Base-by-base conservation (phyloP, 106 monocot species). In the Triglochin maritima region DNA sequence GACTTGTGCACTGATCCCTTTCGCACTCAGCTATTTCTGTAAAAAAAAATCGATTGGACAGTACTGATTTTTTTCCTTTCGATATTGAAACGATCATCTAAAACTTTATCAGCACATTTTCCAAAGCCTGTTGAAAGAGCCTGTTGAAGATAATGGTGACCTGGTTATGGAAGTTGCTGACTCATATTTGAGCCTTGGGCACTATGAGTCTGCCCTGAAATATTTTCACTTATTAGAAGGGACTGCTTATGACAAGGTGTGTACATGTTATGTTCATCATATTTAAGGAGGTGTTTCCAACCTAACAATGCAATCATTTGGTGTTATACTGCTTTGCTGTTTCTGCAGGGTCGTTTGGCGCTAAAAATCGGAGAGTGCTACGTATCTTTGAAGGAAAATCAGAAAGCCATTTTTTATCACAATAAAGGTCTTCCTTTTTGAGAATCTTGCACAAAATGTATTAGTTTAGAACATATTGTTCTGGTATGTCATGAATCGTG, bases 341-440 rank as follows among this genome's bases (percentile, higher is more conserved):
- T 7, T 44, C 56, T 79, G 52, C 83, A 84, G 84, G 90, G 79
- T 15, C 55, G 15, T 51, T 72, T 90, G 55, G 69, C 80, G 79
- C 70, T 87, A 46, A 90, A 88, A 81, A 79, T 96, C 76, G 87
- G 81, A 68, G 66, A 96, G 49, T 90, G 87, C 73, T 90, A 85
- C 61, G 41, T 77, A 57, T 79, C 80, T 52, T 49, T 78, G 75
- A 81, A 77, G 62, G 85, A 87, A 59, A 76, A 75, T 58, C 63
- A 64, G 60, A 81, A 88, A 76, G 95, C 95, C 57, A 84, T 88
- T 68, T 59, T 77, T 17, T 96, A 81, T 72, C 84, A 79, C 59
- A 79, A 90, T 57, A 90, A 88, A 88, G 93, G 88, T 93, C 51
- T 43, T 16, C 2, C 29, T 64, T 63, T 2, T 70, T 60, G 46